Conservation (phyloP, 106 monocot genomes). For the Dioscorea zingiberensis region DNA sequence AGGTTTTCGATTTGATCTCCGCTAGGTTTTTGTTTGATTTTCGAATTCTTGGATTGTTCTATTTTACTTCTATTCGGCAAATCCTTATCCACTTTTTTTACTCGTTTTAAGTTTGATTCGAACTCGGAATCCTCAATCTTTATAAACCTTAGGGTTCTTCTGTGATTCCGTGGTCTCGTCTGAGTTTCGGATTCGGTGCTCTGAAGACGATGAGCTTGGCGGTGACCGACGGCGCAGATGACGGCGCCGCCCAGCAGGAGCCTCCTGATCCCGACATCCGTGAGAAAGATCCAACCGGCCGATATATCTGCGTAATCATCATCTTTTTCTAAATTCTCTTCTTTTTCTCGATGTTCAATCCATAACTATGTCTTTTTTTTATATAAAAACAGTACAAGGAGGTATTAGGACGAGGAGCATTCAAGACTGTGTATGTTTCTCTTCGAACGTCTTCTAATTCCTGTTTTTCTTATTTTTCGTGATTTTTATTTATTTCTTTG, state of each 20-base stretch:
- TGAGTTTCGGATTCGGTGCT: not conserved
- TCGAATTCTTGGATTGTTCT: no score
- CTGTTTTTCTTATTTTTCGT: not conserved
- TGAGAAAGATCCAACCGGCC: constrained; percentile 43
- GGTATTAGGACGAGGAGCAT: constrained; percentile 59
- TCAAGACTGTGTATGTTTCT: constrained; percentile 67
- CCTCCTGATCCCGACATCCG: constrained; percentile 41
- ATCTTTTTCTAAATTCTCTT: not conserved
- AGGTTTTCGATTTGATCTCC: no score
- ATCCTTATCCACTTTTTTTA: not conserved
- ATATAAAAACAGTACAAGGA: constrained; percentile 51
- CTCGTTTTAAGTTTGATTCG: not conserved
- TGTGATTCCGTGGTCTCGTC: not conserved
- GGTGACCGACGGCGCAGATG: constrained; percentile 3
- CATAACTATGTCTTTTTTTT: not conserved
- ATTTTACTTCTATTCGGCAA: no score
- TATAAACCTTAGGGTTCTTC: not conserved
- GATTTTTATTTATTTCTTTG: not conserved
- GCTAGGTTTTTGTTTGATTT: no score
- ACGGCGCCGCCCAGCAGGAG: constrained; percentile 7
- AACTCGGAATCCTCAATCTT: not conserved
- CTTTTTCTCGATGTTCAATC: not conserved
- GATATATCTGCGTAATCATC: constrained; percentile 40
- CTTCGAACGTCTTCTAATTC: not conserved
- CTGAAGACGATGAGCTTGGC: not conserved